A percentile compares a stretch with the other conserved stretches of the same genome.
Conservation (phyloP, 176 grass and related monocot genomes). For the Aegilops speltoides region DNA sequence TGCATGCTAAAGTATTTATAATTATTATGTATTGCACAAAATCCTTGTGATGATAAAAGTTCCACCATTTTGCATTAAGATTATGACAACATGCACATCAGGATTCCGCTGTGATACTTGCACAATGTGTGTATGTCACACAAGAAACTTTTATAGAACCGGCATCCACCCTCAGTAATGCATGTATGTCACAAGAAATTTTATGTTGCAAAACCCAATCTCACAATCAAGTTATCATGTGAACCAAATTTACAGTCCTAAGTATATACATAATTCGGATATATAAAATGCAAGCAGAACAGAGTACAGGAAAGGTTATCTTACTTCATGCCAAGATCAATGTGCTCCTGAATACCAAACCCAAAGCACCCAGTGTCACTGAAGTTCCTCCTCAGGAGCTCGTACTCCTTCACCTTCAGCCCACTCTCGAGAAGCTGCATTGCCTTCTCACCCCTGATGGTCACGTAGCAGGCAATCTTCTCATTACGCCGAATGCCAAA, state of each 20-base stretch:
- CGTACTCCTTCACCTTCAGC: slow-evolving; percentile 69
- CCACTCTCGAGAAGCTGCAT: slow-evolving; percentile 71
- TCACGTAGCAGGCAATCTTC: slow-evolving; percentile 62
- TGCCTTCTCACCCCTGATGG: slow-evolving; percentile 56
- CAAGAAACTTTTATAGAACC: neutral
- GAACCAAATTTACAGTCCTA: neutral
- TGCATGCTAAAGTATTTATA: neutral
- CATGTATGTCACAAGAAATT: neutral
- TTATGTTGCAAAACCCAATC: neutral
- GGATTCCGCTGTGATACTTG: neutral
- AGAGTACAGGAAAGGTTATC: neutral
- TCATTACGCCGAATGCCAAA: slow-evolving; percentile 67
- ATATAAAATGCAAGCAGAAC: neutral
- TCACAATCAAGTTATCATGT: neutral
- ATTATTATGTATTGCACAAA: neutral
- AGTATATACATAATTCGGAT: neutral
- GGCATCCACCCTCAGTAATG: neutral
- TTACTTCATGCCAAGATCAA: slow-evolving; percentile 82
- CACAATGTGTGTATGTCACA: neutral
- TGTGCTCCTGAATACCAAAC: slow-evolving; percentile 70
- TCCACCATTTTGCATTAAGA: neutral
- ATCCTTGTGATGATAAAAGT: neutral
- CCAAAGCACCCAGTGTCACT: slow-evolving; percentile 70
- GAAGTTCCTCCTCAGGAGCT: slow-evolving; percentile 70
- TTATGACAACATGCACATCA: neutral